Evolutionary conservation across 371 early-diverging fungal species (phyloP), one percentile per base, ranked within the genome.

Genomic region (Batrachochytrium dendrobatidis): DNA sequence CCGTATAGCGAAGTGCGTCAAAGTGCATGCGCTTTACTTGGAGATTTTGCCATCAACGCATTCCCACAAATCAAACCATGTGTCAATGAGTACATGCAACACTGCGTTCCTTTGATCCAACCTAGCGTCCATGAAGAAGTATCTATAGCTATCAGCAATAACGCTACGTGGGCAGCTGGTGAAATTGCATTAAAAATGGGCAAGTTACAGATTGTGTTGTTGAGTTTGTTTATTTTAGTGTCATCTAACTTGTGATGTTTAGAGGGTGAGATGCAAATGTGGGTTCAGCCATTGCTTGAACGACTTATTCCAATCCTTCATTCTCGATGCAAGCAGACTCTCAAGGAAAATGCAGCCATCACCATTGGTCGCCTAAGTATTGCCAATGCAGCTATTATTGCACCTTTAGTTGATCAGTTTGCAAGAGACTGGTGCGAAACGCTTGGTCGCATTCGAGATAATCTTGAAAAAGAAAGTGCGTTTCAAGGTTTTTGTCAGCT

Each of bases 111-210:
- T 58, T 65, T 93, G 17, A 79, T 92, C 48, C 63, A 71, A n/a
- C 90, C 88, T 67, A 80, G 92, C 44, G 77, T 79, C 43, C 71
- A 72, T 28, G 78, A 81, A 12, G 73, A 46, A 25, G 17, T 44
- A 8, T 18, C 77, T 57, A 80, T 59, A 12, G 46, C 60, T 20
- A 63, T 74, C 55, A 65, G 69, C 55, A 97, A 94, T 70, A 97
- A 97, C 67, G 95, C 95, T 0, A 81, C 87, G 8, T 97, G 98
- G 98, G 89, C 95, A 1, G 83, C 83, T 0, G 98, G 95, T 30
- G 97, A 97, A 76, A 88, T 96, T 57, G 86, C 94, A 2, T 71
- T 94, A 25, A 82, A 89, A 69, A 22, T 62, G 34, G 32, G 58
- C 53, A 30, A 25, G 35, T 46, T 15, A 0, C 26, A 28, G n/a